phyloP scores from a whole-genome alignment of 106 monocot genomes.

The Dactylorhiza incarnata region DNA sequence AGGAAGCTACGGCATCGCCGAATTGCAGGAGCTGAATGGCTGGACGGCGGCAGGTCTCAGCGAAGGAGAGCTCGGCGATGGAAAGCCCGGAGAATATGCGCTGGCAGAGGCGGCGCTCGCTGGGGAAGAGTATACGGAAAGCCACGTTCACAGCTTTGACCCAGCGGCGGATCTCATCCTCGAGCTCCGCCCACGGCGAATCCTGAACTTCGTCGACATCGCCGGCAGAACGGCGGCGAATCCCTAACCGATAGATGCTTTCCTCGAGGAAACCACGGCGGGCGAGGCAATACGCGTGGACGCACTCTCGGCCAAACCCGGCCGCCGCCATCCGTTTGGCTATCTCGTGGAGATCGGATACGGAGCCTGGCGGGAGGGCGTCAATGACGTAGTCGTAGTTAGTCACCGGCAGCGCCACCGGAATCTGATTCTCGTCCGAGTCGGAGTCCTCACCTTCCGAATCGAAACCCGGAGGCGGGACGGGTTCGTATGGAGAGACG shows the following conservation, averaged over 20 bases:
- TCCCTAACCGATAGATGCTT: constrained; percentile 50
- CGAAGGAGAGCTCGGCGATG: constrained; percentile 59
- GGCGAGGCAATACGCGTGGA: constrained; percentile 35
- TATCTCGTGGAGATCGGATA: constrained; percentile 52
- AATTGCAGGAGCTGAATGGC: constrained; percentile 55
- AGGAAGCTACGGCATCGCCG: constrained; percentile 42
- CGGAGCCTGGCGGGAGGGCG: constrained; percentile 52
- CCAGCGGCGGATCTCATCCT: constrained; percentile 58
- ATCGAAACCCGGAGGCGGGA: constrained; percentile 16
- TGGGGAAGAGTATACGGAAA: constrained; percentile 52
- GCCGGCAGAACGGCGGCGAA: constrained; percentile 21
- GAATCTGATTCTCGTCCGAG: constrained; percentile 25
- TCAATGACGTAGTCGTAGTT: constrained; percentile 62
- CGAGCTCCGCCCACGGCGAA: constrained; percentile 47
- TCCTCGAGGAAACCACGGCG: constrained; percentile 57
- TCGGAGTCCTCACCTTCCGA: constrained; percentile 25
- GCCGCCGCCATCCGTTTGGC: constrained; percentile 46
- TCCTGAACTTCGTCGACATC: constrained; percentile 24
- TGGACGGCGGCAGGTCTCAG: constrained; percentile 37
- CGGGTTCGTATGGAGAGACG: constrained; percentile 20
- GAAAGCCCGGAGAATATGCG: constrained; percentile 42
- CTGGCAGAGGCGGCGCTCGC: constrained; percentile 64
- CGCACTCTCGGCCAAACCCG: constrained; percentile 52
- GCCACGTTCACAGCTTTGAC: constrained; percentile 36
- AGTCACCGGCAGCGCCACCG: constrained; percentile 47